Base-by-base conservation (phyloP, 345 rosid species). In the Pelargonium nanum region DNA sequence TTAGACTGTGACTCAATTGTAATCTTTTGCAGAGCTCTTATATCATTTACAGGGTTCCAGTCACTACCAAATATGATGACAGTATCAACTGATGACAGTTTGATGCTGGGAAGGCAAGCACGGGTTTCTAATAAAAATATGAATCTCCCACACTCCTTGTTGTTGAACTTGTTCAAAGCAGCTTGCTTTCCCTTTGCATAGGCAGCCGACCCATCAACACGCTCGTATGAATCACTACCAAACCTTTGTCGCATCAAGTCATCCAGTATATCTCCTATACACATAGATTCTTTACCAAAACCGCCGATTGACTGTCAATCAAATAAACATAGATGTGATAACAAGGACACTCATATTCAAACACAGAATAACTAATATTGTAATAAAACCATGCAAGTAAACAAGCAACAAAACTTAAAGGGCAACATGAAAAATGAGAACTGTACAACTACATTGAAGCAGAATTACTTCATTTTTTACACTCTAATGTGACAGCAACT, bases 71-170 rank as follows among this genome's bases (percentile, higher is more conserved):
- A 87, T 72, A 93, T 72, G 71, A 93, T 85, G 55, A 85, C 84
- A 60, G 75, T 65, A 72, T 85, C 86, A 67, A 89, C 81, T 26
- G 88, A 80, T 61, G 83, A 79, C 66, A 93, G 77, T 69, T 81
- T 87, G 69, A 89, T 79, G 79, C 82, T 73, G 56, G 78, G 58
- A 70, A 32, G 69, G 75, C 99, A 87, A 70, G 96, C 91, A 64
- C 96, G 89, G 57, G 75, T 80, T 80, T 89, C 99, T 75, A 89
- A 74, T 68, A 93, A 70, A 69, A 89, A 80, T 64, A 89, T 83
- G 78, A 83, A 93, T 63, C 87, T 85, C 53, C 74, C 76, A 48
- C 67, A 72, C 67, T 81, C 82, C 65, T 75, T 85, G 68, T 69
- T 25, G 57, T 93, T 93, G 82, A 87, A 93, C 57, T 71, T 87